Conservation (phyloP, 108 stramenopile species). For the Nitzschia sp. region DNA sequence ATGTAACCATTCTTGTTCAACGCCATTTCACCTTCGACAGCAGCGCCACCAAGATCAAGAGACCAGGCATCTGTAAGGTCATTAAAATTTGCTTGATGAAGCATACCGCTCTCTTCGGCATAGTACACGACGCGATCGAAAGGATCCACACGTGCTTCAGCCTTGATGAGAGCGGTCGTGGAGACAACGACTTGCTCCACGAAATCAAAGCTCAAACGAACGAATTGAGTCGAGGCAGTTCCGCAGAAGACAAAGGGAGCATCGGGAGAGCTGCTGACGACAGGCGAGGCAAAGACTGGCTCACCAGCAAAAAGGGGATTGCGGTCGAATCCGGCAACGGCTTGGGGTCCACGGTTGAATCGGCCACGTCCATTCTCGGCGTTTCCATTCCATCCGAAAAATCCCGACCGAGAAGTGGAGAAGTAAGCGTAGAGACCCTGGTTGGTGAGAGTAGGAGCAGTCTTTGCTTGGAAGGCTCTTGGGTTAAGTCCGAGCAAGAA, state of each 20-base stretch:
- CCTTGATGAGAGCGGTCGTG: constrained; percentile 10
- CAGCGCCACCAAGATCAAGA: neutral
- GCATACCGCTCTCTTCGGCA: constrained; percentile 18
- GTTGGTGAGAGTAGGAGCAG: constrained; percentile 41
- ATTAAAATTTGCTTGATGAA: constrained; percentile 26
- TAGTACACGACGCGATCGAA: constrained; percentile 34
- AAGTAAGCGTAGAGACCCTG: constrained; percentile 25
- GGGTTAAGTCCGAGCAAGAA: constrained; percentile 13
- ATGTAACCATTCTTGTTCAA: constrained; percentile 14
- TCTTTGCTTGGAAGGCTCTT: constrained; percentile 31
- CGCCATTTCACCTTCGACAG: constrained; percentile 36
- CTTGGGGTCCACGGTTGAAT: constrained; percentile 25
- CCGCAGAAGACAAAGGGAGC: constrained; percentile 25
- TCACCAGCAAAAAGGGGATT: constrained; percentile 19
- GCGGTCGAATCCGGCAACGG: constrained; percentile 4
- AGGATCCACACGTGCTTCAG: constrained; percentile 24
- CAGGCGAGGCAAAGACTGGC: constrained; percentile 20
- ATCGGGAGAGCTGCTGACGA: constrained; percentile 1
- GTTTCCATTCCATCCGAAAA: constrained; percentile 29
- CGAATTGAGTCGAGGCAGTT: constrained; percentile 29
- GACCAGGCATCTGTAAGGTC: constrained; percentile 21
- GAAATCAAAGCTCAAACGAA: constrained; percentile 17
- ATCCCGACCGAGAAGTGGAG: constrained; percentile 32
- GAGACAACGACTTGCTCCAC: neutral
- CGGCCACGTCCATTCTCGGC: neutral